Conservation (phyloP, 306 rosid genomes). For the Canavalia gladiata region DNA sequence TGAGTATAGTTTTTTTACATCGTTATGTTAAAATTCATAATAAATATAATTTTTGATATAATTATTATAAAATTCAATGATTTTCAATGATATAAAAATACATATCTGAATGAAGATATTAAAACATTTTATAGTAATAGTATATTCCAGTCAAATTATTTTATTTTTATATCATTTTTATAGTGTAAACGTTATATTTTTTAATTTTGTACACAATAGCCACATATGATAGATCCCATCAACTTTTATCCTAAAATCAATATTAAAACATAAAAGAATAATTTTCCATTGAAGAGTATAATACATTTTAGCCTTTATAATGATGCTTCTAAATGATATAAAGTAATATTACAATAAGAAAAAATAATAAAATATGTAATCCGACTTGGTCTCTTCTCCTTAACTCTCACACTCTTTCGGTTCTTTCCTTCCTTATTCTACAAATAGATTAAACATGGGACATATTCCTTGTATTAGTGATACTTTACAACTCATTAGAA, state of each 20-base stretch:
- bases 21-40: no score
- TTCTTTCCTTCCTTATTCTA: slow-evolving; percentile 43
- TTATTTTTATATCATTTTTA: background rate
- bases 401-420: slow-evolving; percentile 42
- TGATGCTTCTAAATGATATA: slow-evolving; percentile 44
- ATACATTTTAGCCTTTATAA: slow-evolving; percentile 5
- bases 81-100: no score
- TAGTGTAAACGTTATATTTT: background rate
- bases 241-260: slow-evolving; percentile 1
- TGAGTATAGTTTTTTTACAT: no score
- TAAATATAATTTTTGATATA: no score
- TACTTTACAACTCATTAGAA: slow-evolving; percentile 51
- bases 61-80: no score
- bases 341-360: slow-evolving; percentile 26
- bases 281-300: background rate
- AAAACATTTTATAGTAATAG: no score
- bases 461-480: slow-evolving; percentile 50
- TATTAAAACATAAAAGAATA: slow-evolving; percentile 21
- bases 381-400: slow-evolving; percentile 25
- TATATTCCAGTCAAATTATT: no score
- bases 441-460: slow-evolving; percentile 38
- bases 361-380: background rate
- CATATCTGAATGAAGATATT: no score
- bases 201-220: background rate
- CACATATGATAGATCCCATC: background rate